Evolutionary conservation across 179 eudicot genomes (phyloP).

Genomic region (Patellifolia procumbens): DNA sequence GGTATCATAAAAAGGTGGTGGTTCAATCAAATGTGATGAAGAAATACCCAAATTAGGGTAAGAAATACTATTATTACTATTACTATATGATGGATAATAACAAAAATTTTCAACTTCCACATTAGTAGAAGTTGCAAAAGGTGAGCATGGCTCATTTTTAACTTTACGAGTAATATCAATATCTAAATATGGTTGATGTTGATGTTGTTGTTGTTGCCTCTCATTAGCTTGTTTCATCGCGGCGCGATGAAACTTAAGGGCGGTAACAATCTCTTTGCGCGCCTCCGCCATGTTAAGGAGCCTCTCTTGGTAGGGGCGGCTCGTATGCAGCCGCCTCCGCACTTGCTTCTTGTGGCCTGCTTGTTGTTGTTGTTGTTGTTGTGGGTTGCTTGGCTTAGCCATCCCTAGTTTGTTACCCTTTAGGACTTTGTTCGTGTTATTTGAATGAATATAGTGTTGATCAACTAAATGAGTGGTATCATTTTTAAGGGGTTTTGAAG

Average conservation of each 20-base stretch:
- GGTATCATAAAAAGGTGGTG: conserved; percentile 17
- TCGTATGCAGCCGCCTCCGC: conserved; percentile 78
- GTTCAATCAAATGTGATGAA: conserved; percentile 16
- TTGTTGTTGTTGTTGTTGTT: background rate
- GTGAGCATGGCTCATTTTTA: conserved; percentile 18
- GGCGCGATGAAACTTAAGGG: conserved; percentile 90
- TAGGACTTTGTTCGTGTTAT: background rate
- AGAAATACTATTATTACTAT: background rate
- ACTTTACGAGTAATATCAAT: conserved; percentile 7
- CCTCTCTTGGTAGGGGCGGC: conserved; percentile 89
- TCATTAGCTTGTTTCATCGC: conserved; percentile 73
- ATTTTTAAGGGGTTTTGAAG: conserved; percentile 45
- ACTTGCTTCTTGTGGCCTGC: conserved; percentile 65
- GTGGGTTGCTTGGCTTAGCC: conserved; percentile 29
- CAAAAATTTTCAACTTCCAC: background rate
- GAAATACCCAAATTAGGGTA: background rate
- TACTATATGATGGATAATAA: conserved; percentile 8
- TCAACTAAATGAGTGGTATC: conserved; percentile 12
- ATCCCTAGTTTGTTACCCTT: conserved; percentile 19
- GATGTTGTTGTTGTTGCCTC: conserved; percentile 21
- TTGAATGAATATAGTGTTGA: background rate
- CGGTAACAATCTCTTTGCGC: conserved; percentile 70
- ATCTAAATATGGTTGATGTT: background rate
- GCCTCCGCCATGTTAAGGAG: conserved; percentile 95
- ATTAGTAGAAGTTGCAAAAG: background rate